Evolutionary conservation across 768 basidiomycete genomes (phyloP).

Genomic region (Cystobasidium ongulense): DNA sequence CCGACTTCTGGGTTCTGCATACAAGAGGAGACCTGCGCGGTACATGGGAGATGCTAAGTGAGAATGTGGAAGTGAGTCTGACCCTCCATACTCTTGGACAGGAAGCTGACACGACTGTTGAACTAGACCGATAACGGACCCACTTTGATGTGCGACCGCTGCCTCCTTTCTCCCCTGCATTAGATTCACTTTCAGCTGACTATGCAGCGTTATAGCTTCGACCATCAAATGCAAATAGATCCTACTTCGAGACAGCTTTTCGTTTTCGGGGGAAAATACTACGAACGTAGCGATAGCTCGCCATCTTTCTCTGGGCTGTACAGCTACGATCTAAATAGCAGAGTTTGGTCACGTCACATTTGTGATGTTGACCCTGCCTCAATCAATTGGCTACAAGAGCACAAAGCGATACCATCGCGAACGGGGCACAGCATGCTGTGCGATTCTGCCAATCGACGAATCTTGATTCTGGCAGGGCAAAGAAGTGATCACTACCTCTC

Average conservation of each 20-base stretch:
- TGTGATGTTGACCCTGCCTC: slow-evolving; percentile 6
- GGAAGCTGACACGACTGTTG: background rate
- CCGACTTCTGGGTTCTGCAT: slow-evolving; percentile 28
- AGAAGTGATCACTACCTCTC: slow-evolving; percentile 35
- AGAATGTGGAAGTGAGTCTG: background rate
- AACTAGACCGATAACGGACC: slow-evolving; percentile 10
- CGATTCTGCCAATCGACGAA: slow-evolving; percentile 24
- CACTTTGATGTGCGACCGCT: background rate
- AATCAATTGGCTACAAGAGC: background rate
- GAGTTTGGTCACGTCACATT: background rate
- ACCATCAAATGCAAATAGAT: slow-evolving; percentile 30
- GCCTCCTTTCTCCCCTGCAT: background rate
- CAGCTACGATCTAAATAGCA: background rate
- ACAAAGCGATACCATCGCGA: slow-evolving; percentile 35
- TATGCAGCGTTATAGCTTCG: slow-evolving; percentile 8
- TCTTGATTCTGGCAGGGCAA: slow-evolving; percentile 37
- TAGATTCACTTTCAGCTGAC: background rate
- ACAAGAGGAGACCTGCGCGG: slow-evolving; percentile 5
- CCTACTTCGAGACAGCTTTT: background rate
- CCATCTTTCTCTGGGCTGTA: slow-evolving; percentile 24
- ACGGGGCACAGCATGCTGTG: slow-evolving; percentile 38
- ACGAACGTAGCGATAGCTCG: background rate
- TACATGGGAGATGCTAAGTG: slow-evolving; percentile 6
- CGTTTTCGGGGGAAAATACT: slow-evolving; percentile 31
- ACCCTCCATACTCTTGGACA: background rate